Evolutionary conservation across 2,329 filamentous ascomycete genomes (phyloP).

Genomic region (Domatiomyces catenatus): DNA sequence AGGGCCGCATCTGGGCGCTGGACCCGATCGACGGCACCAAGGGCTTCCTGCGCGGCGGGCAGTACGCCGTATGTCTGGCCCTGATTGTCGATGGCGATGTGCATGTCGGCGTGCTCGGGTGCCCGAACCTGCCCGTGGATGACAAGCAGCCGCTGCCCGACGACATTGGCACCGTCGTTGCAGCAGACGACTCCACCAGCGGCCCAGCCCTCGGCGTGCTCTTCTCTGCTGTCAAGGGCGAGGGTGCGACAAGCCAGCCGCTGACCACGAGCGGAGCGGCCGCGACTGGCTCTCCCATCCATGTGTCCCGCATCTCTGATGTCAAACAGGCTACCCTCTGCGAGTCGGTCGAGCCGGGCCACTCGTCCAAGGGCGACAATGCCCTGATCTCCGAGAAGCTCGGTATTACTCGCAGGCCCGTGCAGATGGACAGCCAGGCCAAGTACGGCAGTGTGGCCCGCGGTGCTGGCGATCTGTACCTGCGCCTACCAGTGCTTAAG

Average conservation of each 20-base stretch:
- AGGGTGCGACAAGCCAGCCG: conserved; percentile 67
- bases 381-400: conserved; percentile 68
- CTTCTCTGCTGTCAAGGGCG: conserved; percentile 66
- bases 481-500: conserved; percentile 69
- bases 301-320: conserved; percentile 62
- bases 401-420: conserved; percentile 75
- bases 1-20: conserved; percentile 81
- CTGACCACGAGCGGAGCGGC: conserved; percentile 38
- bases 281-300: conserved; percentile 45
- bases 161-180: conserved; percentile 50
- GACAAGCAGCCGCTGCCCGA: conserved; percentile 56
- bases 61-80: conserved; percentile 90
- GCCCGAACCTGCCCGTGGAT: conserved; percentile 84
- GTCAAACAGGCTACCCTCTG: conserved; percentile 79
- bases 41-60: conserved; percentile 86
- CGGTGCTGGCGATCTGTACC: conserved; percentile 86
- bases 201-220: conserved; percentile 67
- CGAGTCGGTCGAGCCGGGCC: conserved; percentile 85
- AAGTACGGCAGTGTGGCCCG: conserved; percentile 94
- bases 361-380: conserved; percentile 80
- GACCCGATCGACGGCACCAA: conserved; percentile 98
- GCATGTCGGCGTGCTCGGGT: conserved; percentile 84
- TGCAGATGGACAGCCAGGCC: conserved; percentile 94
- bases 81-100: conserved; percentile 88
- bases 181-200: conserved; percentile 39